phyloP scores from a whole-genome alignment of 352 stramenopile genomes.

The Phytophthora idaei region DNA sequence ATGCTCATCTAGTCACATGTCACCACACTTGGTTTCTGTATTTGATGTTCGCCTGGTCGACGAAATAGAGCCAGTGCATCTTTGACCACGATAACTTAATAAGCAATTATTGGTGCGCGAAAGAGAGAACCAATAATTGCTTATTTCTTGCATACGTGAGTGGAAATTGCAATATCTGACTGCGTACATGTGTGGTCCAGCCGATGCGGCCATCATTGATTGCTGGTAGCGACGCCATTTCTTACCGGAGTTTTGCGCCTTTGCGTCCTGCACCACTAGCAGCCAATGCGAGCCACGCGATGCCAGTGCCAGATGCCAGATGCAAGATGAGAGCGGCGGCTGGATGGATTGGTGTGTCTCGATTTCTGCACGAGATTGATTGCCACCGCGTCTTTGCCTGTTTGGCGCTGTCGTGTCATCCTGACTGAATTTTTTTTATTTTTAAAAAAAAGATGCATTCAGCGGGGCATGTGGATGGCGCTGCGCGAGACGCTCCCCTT shows the following conservation, averaged over 20 bases:
- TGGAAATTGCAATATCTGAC: too few relatives aligned
- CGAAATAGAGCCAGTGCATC: slow-evolving; percentile 2
- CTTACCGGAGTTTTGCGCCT: slow-evolving; percentile 5
- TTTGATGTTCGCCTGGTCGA: slow-evolving; percentile 17
- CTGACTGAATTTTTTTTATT: too few relatives aligned
- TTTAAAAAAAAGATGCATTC: too few relatives aligned
- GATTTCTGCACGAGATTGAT: slow-evolving; percentile 3
- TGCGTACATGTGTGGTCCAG: neutral
- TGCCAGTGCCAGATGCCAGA: slow-evolving; percentile 8
- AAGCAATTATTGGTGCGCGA: too few relatives aligned
- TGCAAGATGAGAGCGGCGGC: slow-evolving; percentile 8
- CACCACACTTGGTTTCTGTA: slow-evolving; percentile 22
- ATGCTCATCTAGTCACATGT: slow-evolving; percentile 18
- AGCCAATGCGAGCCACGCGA: neutral
- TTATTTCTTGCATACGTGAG: too few relatives aligned
- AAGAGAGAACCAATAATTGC: too few relatives aligned
- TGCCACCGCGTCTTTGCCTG: neutral
- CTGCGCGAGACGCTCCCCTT: too few relatives aligned
- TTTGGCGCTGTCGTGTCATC: slow-evolving; percentile 13
- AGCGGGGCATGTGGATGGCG: too few relatives aligned
- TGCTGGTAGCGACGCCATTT: neutral
- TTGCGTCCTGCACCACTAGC: slow-evolving; percentile 1
- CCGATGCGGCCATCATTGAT: too few relatives aligned
- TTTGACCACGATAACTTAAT: too few relatives aligned
- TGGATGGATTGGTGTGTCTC: neutral